phyloP scores from a whole-genome alignment of 768 basidiomycete species.

The Botryobasidium botryosum region DNA sequence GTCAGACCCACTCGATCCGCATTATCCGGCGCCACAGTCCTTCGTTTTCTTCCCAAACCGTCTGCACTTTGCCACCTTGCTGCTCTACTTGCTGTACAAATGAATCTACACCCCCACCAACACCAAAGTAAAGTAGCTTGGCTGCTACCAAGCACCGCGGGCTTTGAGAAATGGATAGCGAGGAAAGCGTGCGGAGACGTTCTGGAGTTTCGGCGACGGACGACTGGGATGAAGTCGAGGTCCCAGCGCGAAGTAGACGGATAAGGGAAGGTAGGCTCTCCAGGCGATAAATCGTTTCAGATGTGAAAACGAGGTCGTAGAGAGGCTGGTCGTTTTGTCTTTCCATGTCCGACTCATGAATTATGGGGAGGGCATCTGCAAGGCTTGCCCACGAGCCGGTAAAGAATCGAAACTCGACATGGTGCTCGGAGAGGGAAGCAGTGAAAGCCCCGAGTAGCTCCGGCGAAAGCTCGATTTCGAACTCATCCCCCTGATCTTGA shows the following conservation, averaged over 20 bases:
- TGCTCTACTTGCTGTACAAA: conserved; percentile 43
- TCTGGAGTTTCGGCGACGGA: neutral
- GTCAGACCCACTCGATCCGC: conserved; percentile 2
- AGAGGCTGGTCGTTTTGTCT: conserved; percentile 3
- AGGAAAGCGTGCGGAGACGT: neutral
- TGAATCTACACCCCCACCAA: conserved; percentile 71
- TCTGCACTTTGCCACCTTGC: conserved; percentile 30
- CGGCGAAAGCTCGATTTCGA: conserved; percentile 38
- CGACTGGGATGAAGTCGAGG: neutral
- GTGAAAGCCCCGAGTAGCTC: conserved; percentile 49
- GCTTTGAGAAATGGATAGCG: neutral
- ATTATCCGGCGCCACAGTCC: conserved; percentile 8
- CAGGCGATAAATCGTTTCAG: conserved; percentile 80
- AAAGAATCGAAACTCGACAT: conserved; percentile 55
- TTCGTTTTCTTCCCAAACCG: conserved; percentile 37
- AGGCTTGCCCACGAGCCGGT: conserved; percentile 66
- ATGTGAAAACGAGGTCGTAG: conserved; percentile 68
- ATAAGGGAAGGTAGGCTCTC: conserved; percentile 48
- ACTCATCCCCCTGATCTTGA: neutral
- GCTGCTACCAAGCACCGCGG: conserved; percentile 61
- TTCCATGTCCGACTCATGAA: conserved; percentile 14
- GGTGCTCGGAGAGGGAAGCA: conserved; percentile 33
- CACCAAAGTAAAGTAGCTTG: conserved; percentile 88
- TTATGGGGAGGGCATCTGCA: conserved; percentile 12
- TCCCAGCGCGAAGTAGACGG: conserved; percentile 9